Percentiles rank a stretch among this genome's conserved stretches.
Conservation (phyloP, 176 grass and related monocot species). For the Avena sativa region DNA sequence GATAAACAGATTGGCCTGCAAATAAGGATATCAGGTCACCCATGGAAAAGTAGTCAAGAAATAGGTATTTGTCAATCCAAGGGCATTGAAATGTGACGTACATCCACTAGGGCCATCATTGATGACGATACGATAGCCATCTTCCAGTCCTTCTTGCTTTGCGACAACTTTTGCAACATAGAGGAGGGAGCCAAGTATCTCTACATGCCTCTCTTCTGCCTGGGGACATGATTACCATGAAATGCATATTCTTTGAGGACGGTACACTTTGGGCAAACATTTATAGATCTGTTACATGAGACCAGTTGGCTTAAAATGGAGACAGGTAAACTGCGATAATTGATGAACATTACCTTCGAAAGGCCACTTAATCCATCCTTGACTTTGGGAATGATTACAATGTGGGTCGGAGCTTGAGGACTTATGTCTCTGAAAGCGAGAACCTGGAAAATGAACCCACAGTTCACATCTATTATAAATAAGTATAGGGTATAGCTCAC, state of each 20-base stretch:
- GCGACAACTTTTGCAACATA: constrained; percentile 84
- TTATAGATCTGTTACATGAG: not conserved
- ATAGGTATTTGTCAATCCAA: not conserved
- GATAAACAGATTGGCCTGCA: constrained; percentile 95
- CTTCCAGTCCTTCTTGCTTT: constrained; percentile 91
- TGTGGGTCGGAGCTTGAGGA: constrained; percentile 83
- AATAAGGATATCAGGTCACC: not conserved
- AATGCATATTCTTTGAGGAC: not conserved
- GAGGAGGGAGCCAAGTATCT: constrained; percentile 81
- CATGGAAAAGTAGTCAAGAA: not conserved
- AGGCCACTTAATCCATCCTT: constrained; percentile 90
- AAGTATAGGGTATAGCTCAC: not conserved
- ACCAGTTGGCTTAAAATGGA: not conserved
- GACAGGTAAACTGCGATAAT: not conserved
- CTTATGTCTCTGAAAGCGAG: constrained; percentile 92
- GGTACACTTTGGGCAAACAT: not conserved
- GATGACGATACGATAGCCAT: constrained; percentile 91
- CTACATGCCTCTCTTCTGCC: constrained; percentile 92
- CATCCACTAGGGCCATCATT: constrained; percentile 85
- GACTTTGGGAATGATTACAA: constrained; percentile 86
- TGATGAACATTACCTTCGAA: constrained; percentile 63
- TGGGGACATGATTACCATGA: constrained; percentile 22
- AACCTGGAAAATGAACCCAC: constrained; percentile 53
- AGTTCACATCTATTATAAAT: not conserved
- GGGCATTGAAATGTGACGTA: constrained; percentile 39